These are phyloP conservation scores for Thymus quinquecostatus DNA, from an alignment of 257 asterid genomes.

Conservation along the genomic window DNA sequence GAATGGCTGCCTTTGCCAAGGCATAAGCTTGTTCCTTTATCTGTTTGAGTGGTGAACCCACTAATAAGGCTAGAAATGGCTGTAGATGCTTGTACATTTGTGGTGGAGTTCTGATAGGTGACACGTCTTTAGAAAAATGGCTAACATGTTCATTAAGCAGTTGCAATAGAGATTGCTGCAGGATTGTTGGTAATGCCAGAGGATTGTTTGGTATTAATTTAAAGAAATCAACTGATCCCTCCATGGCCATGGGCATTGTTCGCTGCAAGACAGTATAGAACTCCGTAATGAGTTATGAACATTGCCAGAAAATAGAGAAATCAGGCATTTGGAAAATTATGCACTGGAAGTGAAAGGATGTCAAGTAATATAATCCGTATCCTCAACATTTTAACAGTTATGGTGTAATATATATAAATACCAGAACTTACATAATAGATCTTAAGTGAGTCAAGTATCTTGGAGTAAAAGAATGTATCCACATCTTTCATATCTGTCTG, in stretches of 20 bases:
- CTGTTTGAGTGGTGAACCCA: constrained; percentile 63
- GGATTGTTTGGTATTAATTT: constrained; percentile 68
- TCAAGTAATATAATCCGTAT: constrained; percentile 9
- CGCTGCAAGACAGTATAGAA: constrained; percentile 63
- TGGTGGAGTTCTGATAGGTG: constrained; percentile 52
- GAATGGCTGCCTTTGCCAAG: constrained; percentile 79
- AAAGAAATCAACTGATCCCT: constrained; percentile 75
- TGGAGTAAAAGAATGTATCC: constrained; percentile 68
- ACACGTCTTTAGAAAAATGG: constrained; percentile 48
- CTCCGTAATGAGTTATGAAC: constrained; percentile 34
- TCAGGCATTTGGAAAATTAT: background rate
- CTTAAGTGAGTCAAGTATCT: constrained; percentile 71
- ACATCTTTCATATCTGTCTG: constrained; percentile 42
- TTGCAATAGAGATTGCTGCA: constrained; percentile 63
- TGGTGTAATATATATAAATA: constrained; percentile 11
- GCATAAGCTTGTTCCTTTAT: constrained; percentile 72
- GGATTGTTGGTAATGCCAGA: constrained; percentile 57
- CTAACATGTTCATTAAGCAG: constrained; percentile 59
- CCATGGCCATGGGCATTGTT: constrained; percentile 66
- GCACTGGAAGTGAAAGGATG: constrained; percentile 7
- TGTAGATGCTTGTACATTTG: constrained; percentile 72
- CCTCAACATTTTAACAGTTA: constrained; percentile 18
- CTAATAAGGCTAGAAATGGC: constrained; percentile 55
- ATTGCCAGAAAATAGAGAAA: constrained; percentile 23
- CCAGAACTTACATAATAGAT: constrained; percentile 66